Evolutionary conservation across 345 rosid genomes (phyloP).

Genomic region (Iberis pinnata): DNA sequence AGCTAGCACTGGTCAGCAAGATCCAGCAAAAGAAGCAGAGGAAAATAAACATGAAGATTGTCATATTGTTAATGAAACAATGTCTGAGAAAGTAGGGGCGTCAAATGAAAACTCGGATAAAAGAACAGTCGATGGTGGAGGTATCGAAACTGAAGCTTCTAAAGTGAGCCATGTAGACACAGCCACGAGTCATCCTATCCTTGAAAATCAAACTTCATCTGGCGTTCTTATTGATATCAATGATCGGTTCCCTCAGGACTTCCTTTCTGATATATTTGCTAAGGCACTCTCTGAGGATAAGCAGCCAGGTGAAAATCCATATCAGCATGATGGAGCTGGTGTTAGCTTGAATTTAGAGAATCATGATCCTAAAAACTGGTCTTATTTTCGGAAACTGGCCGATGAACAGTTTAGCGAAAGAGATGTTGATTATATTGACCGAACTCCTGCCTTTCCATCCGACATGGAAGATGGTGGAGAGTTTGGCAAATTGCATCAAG

Average conservation of each 20-base stretch:
- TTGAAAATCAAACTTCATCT: conserved; percentile 30
- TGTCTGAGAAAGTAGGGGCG: conserved; percentile 37
- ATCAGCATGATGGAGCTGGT: conserved; percentile 54
- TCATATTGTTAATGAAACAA: conserved; percentile 33
- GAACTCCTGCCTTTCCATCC: conserved; percentile 38
- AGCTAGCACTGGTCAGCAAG: conserved; percentile 38
- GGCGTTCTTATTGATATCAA: conserved; percentile 62
- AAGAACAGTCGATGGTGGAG: conserved; percentile 27
- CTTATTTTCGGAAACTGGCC: conserved; percentile 83
- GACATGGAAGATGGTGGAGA: conserved; percentile 35
- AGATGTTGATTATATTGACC: conserved; percentile 53
- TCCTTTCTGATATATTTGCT: conserved; percentile 68
- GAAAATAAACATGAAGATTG: conserved; percentile 34
- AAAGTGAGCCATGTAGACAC: conserved; percentile 26
- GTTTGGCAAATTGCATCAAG: conserved; percentile 28
- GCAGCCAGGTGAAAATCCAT: conserved; percentile 27
- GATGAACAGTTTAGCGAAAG: conserved; percentile 46
- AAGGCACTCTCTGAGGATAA: conserved; percentile 50
- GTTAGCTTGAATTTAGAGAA: conserved; percentile 65
- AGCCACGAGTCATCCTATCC: conserved; percentile 27
- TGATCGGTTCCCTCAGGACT: conserved; percentile 75
- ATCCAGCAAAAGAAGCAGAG: conserved; percentile 35
- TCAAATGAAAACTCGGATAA: conserved; percentile 29
- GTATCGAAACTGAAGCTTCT: conserved; percentile 32
- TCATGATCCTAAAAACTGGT: conserved; percentile 75